phyloP scores from a whole-genome alignment of 1,284 basidiomycete species.

The Ganoderma lingzhi region DNA sequence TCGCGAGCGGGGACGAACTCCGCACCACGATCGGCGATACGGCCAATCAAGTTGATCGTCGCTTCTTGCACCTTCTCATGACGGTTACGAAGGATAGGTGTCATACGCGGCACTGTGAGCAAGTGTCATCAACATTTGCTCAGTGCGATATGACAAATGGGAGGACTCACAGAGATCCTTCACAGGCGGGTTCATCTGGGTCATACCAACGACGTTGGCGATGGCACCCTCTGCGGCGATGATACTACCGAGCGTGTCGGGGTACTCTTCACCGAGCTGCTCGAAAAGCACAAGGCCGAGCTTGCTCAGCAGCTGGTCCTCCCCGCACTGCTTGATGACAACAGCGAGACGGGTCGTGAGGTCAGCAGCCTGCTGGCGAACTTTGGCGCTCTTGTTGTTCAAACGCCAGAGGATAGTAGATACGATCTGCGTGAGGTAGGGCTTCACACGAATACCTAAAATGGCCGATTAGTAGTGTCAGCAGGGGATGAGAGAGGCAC shows the following conservation, averaged over 20 bases:
- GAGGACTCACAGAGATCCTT: constrained; percentile 90
- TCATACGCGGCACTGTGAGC: constrained; percentile 93
- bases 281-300: constrained; percentile 98
- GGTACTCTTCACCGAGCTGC: constrained; percentile 99
- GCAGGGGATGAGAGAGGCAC: constrained; percentile 22
- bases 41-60: constrained; percentile 99
- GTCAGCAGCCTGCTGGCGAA: constrained; percentile 98
- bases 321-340: constrained; percentile 98
- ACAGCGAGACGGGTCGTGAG: constrained; percentile 94
- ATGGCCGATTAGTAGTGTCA: background rate
- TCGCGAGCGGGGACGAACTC: constrained; percentile 98
- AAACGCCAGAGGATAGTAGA: constrained; percentile 99
- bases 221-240: constrained; percentile 99
- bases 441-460: constrained; percentile 95
- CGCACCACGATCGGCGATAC: constrained; percentile 98
- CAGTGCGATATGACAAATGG: constrained; percentile 14
- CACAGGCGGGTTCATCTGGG: constrained; percentile 99
- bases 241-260: constrained; percentile 97
- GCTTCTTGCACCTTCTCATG: constrained; percentile 99
- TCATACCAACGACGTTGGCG: constrained; percentile 99
- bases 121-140: constrained; percentile 11
- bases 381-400: constrained; percentile 99
- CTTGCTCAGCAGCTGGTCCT: constrained; percentile 95
- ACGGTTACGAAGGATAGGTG: constrained; percentile 97
- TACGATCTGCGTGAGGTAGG: constrained; percentile 98